These are phyloP conservation scores for Penicillium manginii DNA, from an alignment of 495 filamentous ascomycete genomes.

Conservation along the genomic window DNA sequence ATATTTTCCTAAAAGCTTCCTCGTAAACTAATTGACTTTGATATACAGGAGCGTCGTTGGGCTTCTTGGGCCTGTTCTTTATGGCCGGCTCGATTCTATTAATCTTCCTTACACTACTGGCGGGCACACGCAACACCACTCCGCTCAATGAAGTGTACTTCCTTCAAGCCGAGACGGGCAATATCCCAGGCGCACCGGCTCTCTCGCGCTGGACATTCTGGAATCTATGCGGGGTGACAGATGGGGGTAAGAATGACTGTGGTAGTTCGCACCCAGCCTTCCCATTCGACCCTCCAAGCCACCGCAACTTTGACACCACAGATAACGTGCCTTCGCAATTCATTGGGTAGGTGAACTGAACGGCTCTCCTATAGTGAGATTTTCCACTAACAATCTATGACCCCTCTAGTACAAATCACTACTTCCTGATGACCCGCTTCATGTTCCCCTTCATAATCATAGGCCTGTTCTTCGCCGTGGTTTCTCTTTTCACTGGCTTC, in stretches of 20 bases:
- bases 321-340: conserved; percentile 58
- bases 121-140: conserved; percentile 58
- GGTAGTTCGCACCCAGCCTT: conserved; percentile 57
- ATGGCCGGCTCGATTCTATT: conserved; percentile 73
- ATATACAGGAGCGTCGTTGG: conserved; percentile 50
- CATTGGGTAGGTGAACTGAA: conserved; percentile 48
- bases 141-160: conserved; percentile 81
- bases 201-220: conserved; percentile 87
- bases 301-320: conserved; percentile 62
- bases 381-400: conserved; percentile 7
- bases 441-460: conserved; percentile 75
- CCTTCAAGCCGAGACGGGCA: conserved; percentile 72
- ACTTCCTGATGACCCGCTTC: conserved; percentile 69
- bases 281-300: conserved; percentile 64
- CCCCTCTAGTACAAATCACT: conserved; percentile 52
- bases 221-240: conserved; percentile 63
- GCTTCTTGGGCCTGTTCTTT: conserved; percentile 71
- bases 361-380: background rate
- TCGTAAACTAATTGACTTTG: conserved; percentile 11
- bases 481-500: conserved; percentile 63
- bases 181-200: conserved; percentile 66
- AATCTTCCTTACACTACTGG: conserved; percentile 80
- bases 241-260: conserved; percentile 61
- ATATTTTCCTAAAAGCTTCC: background rate
- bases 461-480: conserved; percentile 64